Evolutionary conservation across 2,329 filamentous ascomycete species (phyloP), one percentile per base, ranked within the genome.

Genomic region (Neofusicoccum sp.): DNA sequence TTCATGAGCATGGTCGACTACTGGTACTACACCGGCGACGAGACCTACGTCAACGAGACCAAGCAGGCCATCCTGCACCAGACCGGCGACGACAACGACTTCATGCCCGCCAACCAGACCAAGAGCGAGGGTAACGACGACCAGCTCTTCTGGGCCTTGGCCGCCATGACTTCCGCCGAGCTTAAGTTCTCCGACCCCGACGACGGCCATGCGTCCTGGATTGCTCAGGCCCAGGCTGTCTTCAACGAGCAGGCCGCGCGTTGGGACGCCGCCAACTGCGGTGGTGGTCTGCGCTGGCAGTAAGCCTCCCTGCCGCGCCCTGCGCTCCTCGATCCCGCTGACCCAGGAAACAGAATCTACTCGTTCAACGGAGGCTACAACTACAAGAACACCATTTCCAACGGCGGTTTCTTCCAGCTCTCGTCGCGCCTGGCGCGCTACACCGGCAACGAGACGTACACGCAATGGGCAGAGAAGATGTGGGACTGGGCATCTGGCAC

Each of bases 121-220:
- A 67, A 64, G 29, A 52, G 7, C 65, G 66, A 48, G 48, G 78
- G 77, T 11, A 85, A 85, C 67, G 83, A 86, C 66, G 83, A 86
- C 67, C 83, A 88, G 81, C 88, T 90, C 5, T 94, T 95, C 77
- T 96, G 92, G 92, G 90, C 85, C n/a, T 84, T 95, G 80, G 86
- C 91, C 1, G 90, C 89, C 65, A 90, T 96, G 82, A 84, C 85
- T 8, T 92, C 92, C 2, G 89, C 89, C 41, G 92, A 96, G 76
- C 85, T 88, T 70, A 87, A 87, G 66, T 94, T 90, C 70, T 88
- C 89, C 1, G 84, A 92, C 69, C 88, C 89, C 4, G 83, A 85
- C 0, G 67, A 79, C 0, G 84, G 45, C 14, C 49, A 66, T 34
- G 66, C 66, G 14, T 67, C 69, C 5, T 69, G 67, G 68, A 59